phyloP scores from a whole-genome alignment of 148 eudicot genomes.

The Vaccinium vitisidaea region DNA sequence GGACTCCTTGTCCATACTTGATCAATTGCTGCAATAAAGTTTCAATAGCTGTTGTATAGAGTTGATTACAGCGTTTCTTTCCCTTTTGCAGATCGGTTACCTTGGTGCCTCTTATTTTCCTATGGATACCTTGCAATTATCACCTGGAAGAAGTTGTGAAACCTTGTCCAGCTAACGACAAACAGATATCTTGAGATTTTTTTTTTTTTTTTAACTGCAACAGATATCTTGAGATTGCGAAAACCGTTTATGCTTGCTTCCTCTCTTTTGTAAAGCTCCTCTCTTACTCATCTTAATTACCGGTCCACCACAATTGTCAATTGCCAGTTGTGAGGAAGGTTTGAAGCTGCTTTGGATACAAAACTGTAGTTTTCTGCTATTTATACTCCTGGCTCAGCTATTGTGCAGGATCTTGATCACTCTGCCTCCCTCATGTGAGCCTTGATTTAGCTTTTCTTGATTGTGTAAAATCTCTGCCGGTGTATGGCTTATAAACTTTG shows the following conservation, averaged over 20 bases:
- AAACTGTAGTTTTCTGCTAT: not conserved
- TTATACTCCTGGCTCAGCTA: not conserved
- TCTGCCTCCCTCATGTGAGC: not conserved
- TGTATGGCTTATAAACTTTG: not conserved
- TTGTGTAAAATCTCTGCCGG: not conserved
- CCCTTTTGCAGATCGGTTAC: constrained; percentile 2
- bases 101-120: not conserved
- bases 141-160: not conserved
- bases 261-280: not conserved
- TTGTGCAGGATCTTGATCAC: not conserved
- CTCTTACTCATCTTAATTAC: not conserved
- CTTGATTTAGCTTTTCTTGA: not conserved
- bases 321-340: not conserved
- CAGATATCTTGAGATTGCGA: not conserved
- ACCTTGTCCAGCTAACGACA: not conserved
- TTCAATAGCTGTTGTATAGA: not conserved
- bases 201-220: no score
- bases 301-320: not conserved
- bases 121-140: not conserved
- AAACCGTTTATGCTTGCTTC: constrained; percentile 7
- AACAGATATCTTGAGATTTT: no score
- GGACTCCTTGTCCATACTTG: not conserved
- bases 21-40: not conserved
- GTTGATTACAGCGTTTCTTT: not conserved
- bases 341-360: not conserved